Conservation (phyloP, 352 stramenopile species). For the Pythium insidiosum region DNA sequence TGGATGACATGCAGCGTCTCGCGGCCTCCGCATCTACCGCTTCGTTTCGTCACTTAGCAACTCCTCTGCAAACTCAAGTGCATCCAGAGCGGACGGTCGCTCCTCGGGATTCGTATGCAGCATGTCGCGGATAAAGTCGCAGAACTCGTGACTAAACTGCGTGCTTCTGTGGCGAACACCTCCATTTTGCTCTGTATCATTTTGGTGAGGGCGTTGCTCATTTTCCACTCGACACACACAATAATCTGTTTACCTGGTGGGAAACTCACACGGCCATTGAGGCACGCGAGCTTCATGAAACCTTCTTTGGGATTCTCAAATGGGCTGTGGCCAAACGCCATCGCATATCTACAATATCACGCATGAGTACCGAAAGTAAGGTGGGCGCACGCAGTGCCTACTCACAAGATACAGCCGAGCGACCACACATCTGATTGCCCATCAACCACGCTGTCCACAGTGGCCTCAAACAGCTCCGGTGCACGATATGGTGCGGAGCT, state of each 20-base stretch:
- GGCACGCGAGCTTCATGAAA: conserved; percentile 77
- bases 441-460: conserved; percentile 51
- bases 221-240: too few relatives aligned
- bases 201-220: too few relatives aligned
- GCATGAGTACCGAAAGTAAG: too few relatives aligned
- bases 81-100: conserved; percentile 66
- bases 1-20: too few relatives aligned
- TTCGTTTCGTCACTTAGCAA: conserved; percentile 61
- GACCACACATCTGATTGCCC: conserved; percentile 83
- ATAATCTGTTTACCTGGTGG: conserved; percentile 32
- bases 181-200: conserved; percentile 41
- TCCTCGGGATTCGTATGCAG: conserved; percentile 78
- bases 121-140: conserved; percentile 85
- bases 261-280: conserved; percentile 74
- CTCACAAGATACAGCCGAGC: conserved; percentile 73
- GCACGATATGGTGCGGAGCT: conserved; percentile 78
- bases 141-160: conserved; percentile 73
- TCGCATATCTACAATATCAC: conserved; percentile 71
- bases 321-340: conserved; percentile 76
- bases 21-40: too few relatives aligned
- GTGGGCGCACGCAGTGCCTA: too few relatives aligned
- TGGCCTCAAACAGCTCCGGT: conserved; percentile 78
- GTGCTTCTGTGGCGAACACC: conserved; percentile 54
- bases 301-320: conserved; percentile 76
- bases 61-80: conserved; percentile 77